A percentile compares a stretch with the other conserved stretches of the same genome.
Evolutionary conservation across 805 yeast genomes (phyloP).

Genomic region (Grigorovia yakushimaensis): DNA sequence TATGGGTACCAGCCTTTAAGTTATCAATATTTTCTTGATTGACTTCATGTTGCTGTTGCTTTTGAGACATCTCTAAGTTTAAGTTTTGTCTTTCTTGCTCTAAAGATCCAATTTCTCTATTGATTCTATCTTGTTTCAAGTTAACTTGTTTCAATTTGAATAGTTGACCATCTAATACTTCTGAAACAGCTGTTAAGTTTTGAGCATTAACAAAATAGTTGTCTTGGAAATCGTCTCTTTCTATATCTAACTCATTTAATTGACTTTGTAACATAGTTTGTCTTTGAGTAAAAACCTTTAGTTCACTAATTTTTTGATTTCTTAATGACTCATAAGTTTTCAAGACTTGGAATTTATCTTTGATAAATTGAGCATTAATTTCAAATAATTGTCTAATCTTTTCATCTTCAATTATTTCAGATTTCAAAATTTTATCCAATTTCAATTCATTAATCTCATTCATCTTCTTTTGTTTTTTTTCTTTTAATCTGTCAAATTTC

Average conservation of each 20-base stretch:
- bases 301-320: constrained; percentile 18
- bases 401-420: constrained; percentile 18
- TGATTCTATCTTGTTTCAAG: constrained; percentile 12
- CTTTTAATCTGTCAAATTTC: constrained; percentile 12
- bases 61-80: constrained; percentile 12
- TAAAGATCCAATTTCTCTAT: constrained; percentile 15
- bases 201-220: constrained; percentile 16
- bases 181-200: constrained; percentile 15
- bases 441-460: constrained; percentile 16
- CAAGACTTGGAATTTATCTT: constrained; percentile 17
- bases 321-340: constrained; percentile 21
- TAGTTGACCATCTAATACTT: constrained; percentile 22
- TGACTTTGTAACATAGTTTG: constrained; percentile 19
- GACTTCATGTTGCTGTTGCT: constrained; percentile 10
- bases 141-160: constrained; percentile 17
- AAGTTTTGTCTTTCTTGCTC: constrained; percentile 10
- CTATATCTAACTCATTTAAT: constrained; percentile 17
- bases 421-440: constrained; percentile 15
- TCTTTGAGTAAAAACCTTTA: constrained; percentile 13
- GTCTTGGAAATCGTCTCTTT: constrained; percentile 12
- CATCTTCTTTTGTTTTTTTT: constrained; percentile 15
- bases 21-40: constrained; percentile 20
- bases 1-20: constrained; percentile 16
- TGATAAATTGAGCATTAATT: constrained; percentile 13
- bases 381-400: constrained; percentile 17